A percentile compares a stretch with the other conserved stretches of the same genome.
Evolutionary conservation across 768 basidiomycete genomes (phyloP).

Genomic region (Xerocomellus chrysenteron): DNA sequence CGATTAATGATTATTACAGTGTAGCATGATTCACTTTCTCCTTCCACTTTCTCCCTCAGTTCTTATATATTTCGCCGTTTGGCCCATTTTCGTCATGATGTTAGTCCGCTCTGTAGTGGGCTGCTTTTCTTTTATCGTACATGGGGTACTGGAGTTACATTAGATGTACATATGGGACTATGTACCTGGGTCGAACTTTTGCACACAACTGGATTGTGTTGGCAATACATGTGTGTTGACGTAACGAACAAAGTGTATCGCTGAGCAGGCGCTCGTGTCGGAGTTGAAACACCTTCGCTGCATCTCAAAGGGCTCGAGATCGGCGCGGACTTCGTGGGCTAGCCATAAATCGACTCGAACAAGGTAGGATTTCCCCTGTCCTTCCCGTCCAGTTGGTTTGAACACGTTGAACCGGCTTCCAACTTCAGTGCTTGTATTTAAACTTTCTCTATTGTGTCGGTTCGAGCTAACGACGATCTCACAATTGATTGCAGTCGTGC

Average conservation of each 20-base stretch:
- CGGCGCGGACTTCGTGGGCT: slow-evolving; percentile 1
- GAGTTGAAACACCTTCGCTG: slow-evolving; percentile 12
- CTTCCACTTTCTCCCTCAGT: background rate
- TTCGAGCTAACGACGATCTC: background rate
- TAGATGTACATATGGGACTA: background rate
- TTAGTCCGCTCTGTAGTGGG: background rate
- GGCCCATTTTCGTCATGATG: background rate
- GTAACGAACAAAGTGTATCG: background rate
- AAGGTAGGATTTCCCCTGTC: background rate
- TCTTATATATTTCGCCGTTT: background rate
- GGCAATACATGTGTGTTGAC: background rate
- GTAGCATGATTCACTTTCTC: slow-evolving; percentile 2
- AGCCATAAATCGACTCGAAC: background rate
- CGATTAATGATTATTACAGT: background rate
- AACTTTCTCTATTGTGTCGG: background rate
- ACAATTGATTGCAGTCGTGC: background rate
- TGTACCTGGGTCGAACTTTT: background rate
- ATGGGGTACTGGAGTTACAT: background rate
- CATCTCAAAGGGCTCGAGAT: background rate
- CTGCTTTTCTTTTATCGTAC: background rate
- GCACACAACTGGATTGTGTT: slow-evolving; percentile 2
- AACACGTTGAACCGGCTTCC: background rate
- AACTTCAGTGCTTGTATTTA: background rate
- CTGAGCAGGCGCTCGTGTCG: slow-evolving; percentile 3
- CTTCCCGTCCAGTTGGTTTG: background rate